These are phyloP conservation scores for Edaphochlamys debaryana DNA, from an alignment of 139 green algal species.

Conservation along the genomic window DNA sequence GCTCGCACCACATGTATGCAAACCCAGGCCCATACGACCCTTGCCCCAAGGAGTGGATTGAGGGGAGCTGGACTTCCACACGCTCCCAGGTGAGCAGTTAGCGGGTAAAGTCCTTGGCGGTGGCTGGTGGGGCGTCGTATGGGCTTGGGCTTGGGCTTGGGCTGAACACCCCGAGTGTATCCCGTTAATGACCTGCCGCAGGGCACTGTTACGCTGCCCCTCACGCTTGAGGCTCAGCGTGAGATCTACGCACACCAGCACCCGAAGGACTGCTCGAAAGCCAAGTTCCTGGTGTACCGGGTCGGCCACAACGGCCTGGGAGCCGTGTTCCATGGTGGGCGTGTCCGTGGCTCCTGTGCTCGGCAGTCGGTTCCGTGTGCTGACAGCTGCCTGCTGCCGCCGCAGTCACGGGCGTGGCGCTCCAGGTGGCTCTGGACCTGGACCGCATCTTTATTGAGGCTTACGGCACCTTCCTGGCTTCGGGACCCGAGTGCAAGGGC, in stretches of 20 bases:
- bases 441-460: slow-evolving; percentile 34
- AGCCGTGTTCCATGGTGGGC: slow-evolving; percentile 20
- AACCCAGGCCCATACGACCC: neutral
- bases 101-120: too few species aligned
- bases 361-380: neutral
- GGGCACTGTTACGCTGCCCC: neutral
- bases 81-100: slow-evolving; percentile 4
- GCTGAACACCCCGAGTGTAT: too few species aligned
- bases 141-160: too few species aligned
- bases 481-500: neutral
- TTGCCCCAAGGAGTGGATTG: slow-evolving; percentile 1
- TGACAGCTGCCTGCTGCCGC: too few species aligned
- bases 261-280: slow-evolving; percentile 24
- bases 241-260: slow-evolving; percentile 34
- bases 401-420: slow-evolving; percentile 28
- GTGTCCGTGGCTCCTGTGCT: too few species aligned
- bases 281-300: slow-evolving; percentile 21
- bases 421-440: slow-evolving; percentile 24
- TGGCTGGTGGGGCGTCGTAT: too few species aligned
- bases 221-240: slow-evolving; percentile 17
- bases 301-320: slow-evolving; percentile 24
- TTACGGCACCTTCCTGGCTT: neutral
- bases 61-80: neutral
- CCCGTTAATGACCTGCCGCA: too few species aligned
- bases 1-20: slow-evolving; percentile 7